Percentiles rank a stretch among this genome's conserved stretches.
Evolutionary conservation across 257 asterid species (phyloP).

Genomic region (Petunia axillaris): DNA sequence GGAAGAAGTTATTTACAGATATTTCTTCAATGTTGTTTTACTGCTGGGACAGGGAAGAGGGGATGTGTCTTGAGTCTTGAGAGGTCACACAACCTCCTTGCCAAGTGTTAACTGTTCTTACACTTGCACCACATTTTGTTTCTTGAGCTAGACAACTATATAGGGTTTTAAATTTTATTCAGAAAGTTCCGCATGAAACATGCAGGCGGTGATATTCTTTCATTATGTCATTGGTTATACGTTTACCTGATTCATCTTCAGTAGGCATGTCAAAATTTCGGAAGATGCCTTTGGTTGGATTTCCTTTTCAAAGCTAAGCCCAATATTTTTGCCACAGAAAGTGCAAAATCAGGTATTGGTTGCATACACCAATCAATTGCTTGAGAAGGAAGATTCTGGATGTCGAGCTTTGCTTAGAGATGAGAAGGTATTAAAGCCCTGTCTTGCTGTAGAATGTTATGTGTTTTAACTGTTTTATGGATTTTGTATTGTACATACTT

Average conservation of each 20-base stretch:
- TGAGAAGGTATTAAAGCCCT: constrained; percentile 48
- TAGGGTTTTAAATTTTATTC: background rate
- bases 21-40: background rate
- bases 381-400: constrained; percentile 71
- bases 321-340: constrained; percentile 40
- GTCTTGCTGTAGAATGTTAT: background rate
- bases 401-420: constrained; percentile 53
- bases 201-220: constrained; percentile 20
- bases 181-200: background rate
- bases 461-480: background rate
- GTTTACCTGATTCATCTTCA: background rate
- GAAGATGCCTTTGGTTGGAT: background rate
- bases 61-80: background rate
- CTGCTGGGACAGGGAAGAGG: background rate
- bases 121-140: background rate
- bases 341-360: constrained; percentile 64
- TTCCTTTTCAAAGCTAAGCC: background rate
- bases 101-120: background rate
- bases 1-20: background rate
- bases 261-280: background rate
- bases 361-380: constrained; percentile 59
- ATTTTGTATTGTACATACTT: background rate
- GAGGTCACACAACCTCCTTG: background rate
- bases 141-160: constrained; percentile 11
- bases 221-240: background rate